Evolutionary conservation across 1,284 basidiomycete genomes (phyloP).

Genomic region (Papiliotrema laurentii): DNA sequence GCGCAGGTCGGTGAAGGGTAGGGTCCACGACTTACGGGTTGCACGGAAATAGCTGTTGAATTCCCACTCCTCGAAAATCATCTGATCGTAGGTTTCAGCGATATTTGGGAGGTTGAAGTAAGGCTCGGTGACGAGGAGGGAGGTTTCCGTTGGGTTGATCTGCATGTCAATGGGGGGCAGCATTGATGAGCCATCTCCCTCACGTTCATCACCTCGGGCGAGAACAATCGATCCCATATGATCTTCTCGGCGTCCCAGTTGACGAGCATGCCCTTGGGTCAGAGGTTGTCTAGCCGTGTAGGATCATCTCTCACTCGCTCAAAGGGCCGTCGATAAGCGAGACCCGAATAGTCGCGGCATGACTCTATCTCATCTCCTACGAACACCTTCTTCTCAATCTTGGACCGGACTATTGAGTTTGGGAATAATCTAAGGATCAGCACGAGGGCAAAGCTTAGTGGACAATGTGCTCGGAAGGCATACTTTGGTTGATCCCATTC

Average conservation of each 20-base stretch:
- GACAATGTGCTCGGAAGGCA: no score
- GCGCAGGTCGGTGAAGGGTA: background rate
- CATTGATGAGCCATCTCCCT: conserved; percentile 23
- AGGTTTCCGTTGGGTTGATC: conserved; percentile 67
- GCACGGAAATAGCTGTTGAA: conserved; percentile 76
- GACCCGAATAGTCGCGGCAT: conserved; percentile 70
- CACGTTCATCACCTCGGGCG: conserved; percentile 63
- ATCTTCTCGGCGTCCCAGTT: conserved; percentile 91
- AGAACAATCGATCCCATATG: conserved; percentile 82
- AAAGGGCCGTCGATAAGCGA: conserved; percentile 75
- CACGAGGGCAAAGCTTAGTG: background rate
- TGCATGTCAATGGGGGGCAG: conserved; percentile 34
- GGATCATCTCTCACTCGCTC: no score
- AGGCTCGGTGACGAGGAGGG: conserved; percentile 83
- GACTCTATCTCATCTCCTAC: conserved; percentile 72
- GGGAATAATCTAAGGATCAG: conserved; percentile 57
- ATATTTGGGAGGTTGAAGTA: conserved; percentile 89
- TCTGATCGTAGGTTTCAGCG: conserved; percentile 85
- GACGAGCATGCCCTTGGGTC: conserved; percentile 69
- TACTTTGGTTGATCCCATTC: conserved; percentile 39
- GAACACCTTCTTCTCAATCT: conserved; percentile 70
- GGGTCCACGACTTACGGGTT: conserved; percentile 59
- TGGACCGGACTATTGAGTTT: conserved; percentile 75
- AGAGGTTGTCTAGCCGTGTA: conserved; percentile 19
- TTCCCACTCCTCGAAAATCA: conserved; percentile 94